Base-by-base conservation (phyloP, 441 rosid genomes). In the Mallotus repandus region DNA sequence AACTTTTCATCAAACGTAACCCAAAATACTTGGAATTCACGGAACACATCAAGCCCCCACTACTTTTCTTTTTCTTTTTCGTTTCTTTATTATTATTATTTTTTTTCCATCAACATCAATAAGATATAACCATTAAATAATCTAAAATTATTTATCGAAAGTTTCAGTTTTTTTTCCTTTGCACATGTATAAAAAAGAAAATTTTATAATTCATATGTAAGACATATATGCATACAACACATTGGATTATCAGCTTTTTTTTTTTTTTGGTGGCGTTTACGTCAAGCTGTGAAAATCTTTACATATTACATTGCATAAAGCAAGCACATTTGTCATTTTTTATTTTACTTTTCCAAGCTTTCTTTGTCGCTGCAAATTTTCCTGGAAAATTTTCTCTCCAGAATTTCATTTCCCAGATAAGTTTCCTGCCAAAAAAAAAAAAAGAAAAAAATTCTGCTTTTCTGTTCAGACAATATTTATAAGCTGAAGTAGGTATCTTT, bases 251-350 rank as follows among this genome's bases (percentile, higher is more conserved):
- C 66, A n/a, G 14, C 11, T 75, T 63, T 76, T 72, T 71, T 81
- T 68, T 25, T 25, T 25, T 25, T 25, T n/a, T n/a, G n/a, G 81
- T 83, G 82, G 84, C 84, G 87, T 84, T 77, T 58, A 79, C 86
- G 87, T 81, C 21, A 80, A 84, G 84, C 84, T 60, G 74, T 25
- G 74, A 76, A 73, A 81, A 75, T 74, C 83, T 79, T 52, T 35
- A 7, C 25, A 67, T 67, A 73, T 70, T 74, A 63, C 71, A 73
- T 70, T 74, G 59, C 71, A 62, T 58, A 65, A 79, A 41, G 46
- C 60, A 73, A 13, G 38, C 7, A 10, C 5, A 15, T 65, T 53
- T 69, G 65, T 70, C 71, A 63, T 78, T 77, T 75, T 66, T 54
- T 41, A 35, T 35, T 35, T 35, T 35, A 1, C 61, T 63, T 70